A percentile compares a stretch with the other conserved stretches of the same genome.
Evolutionary conservation across 192 early-diverging fungal genomes (phyloP).

Genomic region (Helicostylum pulchrum): DNA sequence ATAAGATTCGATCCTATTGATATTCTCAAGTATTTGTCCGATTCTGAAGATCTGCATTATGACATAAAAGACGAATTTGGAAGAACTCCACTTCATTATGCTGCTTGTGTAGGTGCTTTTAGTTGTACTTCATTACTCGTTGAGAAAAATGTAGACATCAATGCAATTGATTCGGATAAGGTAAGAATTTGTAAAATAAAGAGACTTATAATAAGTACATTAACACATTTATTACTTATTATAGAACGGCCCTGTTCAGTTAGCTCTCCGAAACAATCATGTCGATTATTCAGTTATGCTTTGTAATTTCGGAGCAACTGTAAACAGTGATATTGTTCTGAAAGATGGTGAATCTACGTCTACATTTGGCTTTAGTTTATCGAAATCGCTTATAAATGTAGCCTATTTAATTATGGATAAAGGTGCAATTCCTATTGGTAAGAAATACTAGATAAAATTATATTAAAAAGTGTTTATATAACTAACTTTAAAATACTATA

Average conservation of each 20-base stretch:
- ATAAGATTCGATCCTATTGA: conserved; percentile 49
- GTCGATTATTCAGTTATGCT: conserved; percentile 50
- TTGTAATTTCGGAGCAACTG: conserved; percentile 36
- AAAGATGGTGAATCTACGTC: conserved; percentile 27
- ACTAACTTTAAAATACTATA: not conserved
- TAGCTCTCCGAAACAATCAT: conserved; percentile 40
- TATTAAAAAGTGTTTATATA: not conserved
- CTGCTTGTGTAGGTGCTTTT: conserved; percentile 46
- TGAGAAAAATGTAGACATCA: conserved; percentile 23
- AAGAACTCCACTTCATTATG: conserved; percentile 53
- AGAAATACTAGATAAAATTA: not conserved
- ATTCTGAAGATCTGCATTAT: conserved; percentile 19
- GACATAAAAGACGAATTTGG: conserved; percentile 49
- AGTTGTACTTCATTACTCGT: conserved; percentile 44
- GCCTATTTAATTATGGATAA: conserved; percentile 50
- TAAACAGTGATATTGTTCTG: conserved; percentile 25
- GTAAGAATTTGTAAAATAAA: conserved; percentile 16
- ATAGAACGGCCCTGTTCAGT: conserved; percentile 43
- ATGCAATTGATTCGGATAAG: conserved; percentile 30
- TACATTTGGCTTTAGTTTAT: conserved; percentile 38
- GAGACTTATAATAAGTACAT: not conserved
- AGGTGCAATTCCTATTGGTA: conserved; percentile 32
- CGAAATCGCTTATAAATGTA: conserved; percentile 42
- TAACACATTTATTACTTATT: not conserved
- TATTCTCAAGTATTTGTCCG: conserved; percentile 41